Conservation (phyloP, 2,329 filamentous ascomycete species). For the Leptographium lundbergii region DNA sequence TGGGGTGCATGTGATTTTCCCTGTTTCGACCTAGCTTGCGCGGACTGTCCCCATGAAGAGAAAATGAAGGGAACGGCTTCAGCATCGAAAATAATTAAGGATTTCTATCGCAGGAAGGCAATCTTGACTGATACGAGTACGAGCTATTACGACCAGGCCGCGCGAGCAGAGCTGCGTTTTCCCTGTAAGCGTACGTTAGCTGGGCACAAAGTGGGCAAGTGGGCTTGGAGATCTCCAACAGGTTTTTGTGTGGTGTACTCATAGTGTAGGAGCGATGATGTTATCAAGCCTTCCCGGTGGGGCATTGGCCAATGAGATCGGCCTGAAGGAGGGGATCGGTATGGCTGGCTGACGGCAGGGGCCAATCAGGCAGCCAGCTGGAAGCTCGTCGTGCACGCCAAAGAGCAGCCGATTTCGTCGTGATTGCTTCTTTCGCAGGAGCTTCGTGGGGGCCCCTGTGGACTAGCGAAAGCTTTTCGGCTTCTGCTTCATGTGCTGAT, state of each 20-base stretch:
- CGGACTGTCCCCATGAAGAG: not conserved
- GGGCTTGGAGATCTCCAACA: not conserved
- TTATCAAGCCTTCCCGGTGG: slow-evolving; percentile 7
- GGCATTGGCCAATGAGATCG: slow-evolving; percentile 12
- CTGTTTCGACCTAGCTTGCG: slow-evolving; percentile 7
- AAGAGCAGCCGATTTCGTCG: not conserved
- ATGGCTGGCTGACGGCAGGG: not conserved
- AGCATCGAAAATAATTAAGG: not conserved
- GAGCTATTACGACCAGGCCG: not conserved
- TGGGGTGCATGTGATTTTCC: slow-evolving; percentile 4
- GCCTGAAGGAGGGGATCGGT: not conserved
- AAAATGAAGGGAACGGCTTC: not conserved
- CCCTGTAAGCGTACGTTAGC: not conserved
- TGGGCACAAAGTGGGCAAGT: not conserved
- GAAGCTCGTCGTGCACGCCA: not conserved
- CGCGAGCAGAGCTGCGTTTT: not conserved
- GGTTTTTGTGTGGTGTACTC: not conserved
- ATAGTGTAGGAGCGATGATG: slow-evolving; percentile 9
- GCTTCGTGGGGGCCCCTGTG: not conserved
- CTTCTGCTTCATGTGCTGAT: not conserved
- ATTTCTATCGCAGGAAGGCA: not conserved
- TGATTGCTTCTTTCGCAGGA: not conserved
- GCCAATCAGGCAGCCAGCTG: not conserved
- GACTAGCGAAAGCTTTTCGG: not conserved
- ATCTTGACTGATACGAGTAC: not conserved